Percentiles rank a stretch among this genome's conserved stretches.
These are phyloP conservation scores for Aschersonia sp. DNA, from an alignment of 2,329 filamentous ascomycete genomes.

Conservation along the genomic window DNA sequence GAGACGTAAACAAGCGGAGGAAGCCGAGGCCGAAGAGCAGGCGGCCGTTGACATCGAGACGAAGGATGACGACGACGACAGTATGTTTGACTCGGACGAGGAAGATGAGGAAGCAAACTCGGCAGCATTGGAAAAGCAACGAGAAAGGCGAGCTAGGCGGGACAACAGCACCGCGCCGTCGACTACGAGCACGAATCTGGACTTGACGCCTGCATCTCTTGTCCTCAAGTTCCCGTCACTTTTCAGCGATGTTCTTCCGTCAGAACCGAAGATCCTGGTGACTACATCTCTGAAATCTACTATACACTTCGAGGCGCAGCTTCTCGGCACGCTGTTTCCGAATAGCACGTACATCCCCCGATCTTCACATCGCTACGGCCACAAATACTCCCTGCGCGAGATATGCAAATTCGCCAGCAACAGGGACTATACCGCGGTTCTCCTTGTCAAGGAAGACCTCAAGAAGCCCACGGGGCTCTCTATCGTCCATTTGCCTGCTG, in stretches of 20 bases:
- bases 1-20: conserved; percentile 41
- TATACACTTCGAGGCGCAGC: conserved; percentile 67
- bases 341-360: conserved; percentile 79
- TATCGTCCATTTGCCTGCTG: conserved; percentile 68
- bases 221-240: conserved; percentile 47
- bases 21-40: conserved; percentile 35
- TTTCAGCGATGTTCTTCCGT: conserved; percentile 43
- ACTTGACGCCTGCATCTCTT: conserved; percentile 45
- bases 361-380: conserved; percentile 65
- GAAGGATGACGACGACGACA: conserved; percentile 41
- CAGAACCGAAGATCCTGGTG: conserved; percentile 71
- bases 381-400: conserved; percentile 87
- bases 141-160: conserved; percentile 27
- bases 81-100: conserved; percentile 60
- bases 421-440: conserved; percentile 67
- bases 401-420: conserved; percentile 77
- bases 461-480: conserved; percentile 76
- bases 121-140: conserved; percentile 26
- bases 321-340: conserved; percentile 72
- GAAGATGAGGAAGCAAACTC: conserved; percentile 34
- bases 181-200: conserved; percentile 48
- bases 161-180: conserved; percentile 41
- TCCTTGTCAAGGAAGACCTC: conserved; percentile 78
- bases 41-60: conserved; percentile 28
- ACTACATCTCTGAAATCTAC: conserved; percentile 85